Evolutionary conservation across 148 eudicot genomes (phyloP), one percentile per base, ranked within the genome.

Genomic region (Euryodendron excelsum): DNA sequence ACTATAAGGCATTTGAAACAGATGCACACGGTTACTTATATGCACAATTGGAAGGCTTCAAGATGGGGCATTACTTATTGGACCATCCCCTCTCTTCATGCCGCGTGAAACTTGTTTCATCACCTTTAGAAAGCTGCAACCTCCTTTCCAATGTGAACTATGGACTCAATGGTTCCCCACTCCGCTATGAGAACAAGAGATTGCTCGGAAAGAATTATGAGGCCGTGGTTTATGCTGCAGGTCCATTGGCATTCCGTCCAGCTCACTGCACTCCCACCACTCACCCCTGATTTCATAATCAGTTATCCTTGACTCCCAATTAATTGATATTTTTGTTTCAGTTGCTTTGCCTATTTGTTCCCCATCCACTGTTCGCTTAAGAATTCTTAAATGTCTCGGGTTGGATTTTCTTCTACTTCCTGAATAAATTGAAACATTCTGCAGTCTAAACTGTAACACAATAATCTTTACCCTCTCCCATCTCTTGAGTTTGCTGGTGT

Each of bases 61-160:
- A 80, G 63, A 90, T 91, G 91, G 80, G 70, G 80, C 82, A 88
- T 70, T 77, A 74, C 62, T 76, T 87, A 14, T 66, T 91, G 45
- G 97, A 95, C 77, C 94, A 90, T 77, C 97, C 97, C 6, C 96
- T 93, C 52, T 92, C 92, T 12, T 72, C 99, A 6, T 93, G 99
- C 85, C 67, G 70, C 0, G 97, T 88, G 33, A 91, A 89, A 75
- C 84, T 90, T 59, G 94, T 93, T 55, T 85, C 96, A 37, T 94
- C 98, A 23, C 98, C 99, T 5, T 60, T 83, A 25, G 76, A 84
- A 33, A 78, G 59, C 63, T 92, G 98, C 79, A 88, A 91, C 65
- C 82, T 73, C 36, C 84, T 84, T 39, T 83, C 97, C 4, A 89
- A 89, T 75, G 78, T 93, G 72, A 93, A 93, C 82, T 86, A 93